A percentile compares a stretch with the other conserved stretches of the same genome.
Conservation (phyloP, 2,329 filamentous ascomycete species). For the Ascomycota sp. region DNA sequence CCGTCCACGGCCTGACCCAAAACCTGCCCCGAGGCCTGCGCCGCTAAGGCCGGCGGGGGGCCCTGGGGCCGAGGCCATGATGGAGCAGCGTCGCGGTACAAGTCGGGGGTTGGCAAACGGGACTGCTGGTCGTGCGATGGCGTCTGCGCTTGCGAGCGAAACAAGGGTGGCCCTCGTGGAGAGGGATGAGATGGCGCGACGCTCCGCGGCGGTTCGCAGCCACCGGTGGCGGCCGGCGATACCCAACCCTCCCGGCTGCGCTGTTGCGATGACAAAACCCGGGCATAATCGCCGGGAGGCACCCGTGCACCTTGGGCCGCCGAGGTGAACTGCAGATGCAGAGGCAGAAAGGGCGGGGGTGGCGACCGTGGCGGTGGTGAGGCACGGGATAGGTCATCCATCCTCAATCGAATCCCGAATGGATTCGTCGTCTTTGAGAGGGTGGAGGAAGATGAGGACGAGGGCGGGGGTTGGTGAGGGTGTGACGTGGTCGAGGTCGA, state of each 20-base stretch:
- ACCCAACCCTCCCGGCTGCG: neutral
- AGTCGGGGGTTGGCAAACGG: neutral
- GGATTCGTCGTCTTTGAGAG: neutral
- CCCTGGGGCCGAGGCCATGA: too few relatives aligned
- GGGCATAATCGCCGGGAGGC: too few relatives aligned
- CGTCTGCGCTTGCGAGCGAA: neutral
- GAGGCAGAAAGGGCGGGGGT: neutral
- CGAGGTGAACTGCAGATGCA: too few relatives aligned
- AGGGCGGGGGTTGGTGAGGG: constrained; percentile 2
- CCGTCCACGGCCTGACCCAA: neutral
- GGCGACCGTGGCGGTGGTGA: neutral
- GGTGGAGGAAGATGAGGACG: too few relatives aligned
- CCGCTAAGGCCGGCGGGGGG: neutral
- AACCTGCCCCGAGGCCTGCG: neutral
- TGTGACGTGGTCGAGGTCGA: constrained; percentile 4
- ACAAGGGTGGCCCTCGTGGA: neutral
- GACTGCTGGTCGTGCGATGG: neutral
- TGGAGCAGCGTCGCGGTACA: neutral
- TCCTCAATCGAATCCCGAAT: neutral
- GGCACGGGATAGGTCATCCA: neutral
- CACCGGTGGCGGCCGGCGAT: neutral
- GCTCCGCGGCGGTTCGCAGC: too few relatives aligned
- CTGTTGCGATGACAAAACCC: too few relatives aligned
- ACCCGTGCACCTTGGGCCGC: too few relatives aligned
- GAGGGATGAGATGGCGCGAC: too few relatives aligned